Conservation (phyloP, 441 rosid species). For the Cnidoscolus chayamansa region DNA sequence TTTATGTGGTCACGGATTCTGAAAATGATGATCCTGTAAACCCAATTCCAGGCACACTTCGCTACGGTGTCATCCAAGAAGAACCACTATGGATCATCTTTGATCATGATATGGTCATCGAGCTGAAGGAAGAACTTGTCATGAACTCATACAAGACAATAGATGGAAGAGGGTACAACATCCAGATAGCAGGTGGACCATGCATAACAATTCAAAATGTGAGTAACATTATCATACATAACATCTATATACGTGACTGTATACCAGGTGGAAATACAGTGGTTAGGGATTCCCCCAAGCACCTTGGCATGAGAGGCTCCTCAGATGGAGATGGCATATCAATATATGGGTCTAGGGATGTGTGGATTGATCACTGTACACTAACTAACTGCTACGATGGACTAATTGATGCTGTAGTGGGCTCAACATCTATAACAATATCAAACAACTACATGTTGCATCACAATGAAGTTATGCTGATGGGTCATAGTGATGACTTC, state of each 20-base stretch:
- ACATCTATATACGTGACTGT: slow-evolving; percentile 69
- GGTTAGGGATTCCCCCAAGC: slow-evolving; percentile 61
- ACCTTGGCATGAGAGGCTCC: slow-evolving; percentile 53
- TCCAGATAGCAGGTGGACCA: slow-evolving; percentile 73
- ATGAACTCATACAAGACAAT: slow-evolving; percentile 79
- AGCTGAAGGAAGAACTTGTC: slow-evolving; percentile 66
- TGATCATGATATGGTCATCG: slow-evolving; percentile 66
- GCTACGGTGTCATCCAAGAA: slow-evolving; percentile 68
- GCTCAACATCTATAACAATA: slow-evolving; percentile 74
- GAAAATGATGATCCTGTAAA: slow-evolving; percentile 55
- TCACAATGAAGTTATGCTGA: slow-evolving; percentile 76
- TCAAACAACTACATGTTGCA: slow-evolving; percentile 78
- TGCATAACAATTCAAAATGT: slow-evolving; percentile 73
- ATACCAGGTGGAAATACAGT: slow-evolving; percentile 63
- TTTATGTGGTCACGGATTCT: slow-evolving; percentile 63
- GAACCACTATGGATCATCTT: slow-evolving; percentile 79
- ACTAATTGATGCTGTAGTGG: slow-evolving; percentile 59
- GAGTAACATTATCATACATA: slow-evolving; percentile 70
- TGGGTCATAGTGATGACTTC: slow-evolving; percentile 73
- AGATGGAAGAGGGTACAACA: slow-evolving; percentile 76
- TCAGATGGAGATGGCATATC: slow-evolving; percentile 93
- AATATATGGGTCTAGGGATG: slow-evolving; percentile 63
- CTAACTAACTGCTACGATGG: slow-evolving; percentile 70
- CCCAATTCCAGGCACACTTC: slow-evolving; percentile 70
- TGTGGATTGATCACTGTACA: slow-evolving; percentile 85